A percentile compares a stretch with the other conserved stretches of the same genome.
These are phyloP conservation scores for Lachancea dasiensis DNA, from an alignment of 805 yeast species.

Conservation along the genomic window DNA sequence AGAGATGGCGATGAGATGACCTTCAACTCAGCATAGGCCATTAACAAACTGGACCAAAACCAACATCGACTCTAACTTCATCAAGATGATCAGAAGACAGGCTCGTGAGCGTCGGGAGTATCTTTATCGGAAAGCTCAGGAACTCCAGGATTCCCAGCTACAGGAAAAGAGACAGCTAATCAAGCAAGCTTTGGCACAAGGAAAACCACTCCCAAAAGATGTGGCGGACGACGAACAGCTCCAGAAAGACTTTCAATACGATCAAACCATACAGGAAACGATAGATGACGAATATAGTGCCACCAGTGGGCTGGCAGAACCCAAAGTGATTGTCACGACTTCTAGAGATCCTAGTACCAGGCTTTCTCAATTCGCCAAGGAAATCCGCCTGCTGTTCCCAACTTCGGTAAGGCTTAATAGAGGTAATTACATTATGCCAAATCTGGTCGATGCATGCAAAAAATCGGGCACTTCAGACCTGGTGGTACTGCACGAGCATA, in stretches of 20 bases:
- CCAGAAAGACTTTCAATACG: constrained; percentile 78
- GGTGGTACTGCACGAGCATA: constrained; percentile 84
- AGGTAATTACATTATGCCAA: constrained; percentile 86
- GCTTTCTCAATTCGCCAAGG: constrained; percentile 87
- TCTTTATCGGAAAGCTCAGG: constrained; percentile 79
- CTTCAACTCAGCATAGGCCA: too few species aligned
- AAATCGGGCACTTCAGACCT: constrained; percentile 78
- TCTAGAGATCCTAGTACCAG: constrained; percentile 86
- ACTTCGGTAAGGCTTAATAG: constrained; percentile 84
- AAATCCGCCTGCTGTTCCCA: constrained; percentile 82
- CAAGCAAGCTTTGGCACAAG: constrained; percentile 83
- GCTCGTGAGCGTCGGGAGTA: constrained; percentile 97
- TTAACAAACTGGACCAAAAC: too few species aligned
- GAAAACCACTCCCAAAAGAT: constrained; percentile 85
- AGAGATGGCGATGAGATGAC: constrained; percentile 13
- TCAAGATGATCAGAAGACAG: constrained; percentile 69
- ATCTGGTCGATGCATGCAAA: constrained; percentile 76
- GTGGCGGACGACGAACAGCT: constrained; percentile 79
- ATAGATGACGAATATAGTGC: constrained; percentile 92
- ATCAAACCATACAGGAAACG: constrained; percentile 59
- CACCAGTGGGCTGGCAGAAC: constrained; percentile 82
- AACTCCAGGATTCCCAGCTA: constrained; percentile 80
- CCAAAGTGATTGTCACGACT: constrained; percentile 87
- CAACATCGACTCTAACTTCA: too few species aligned
- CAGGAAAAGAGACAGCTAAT: constrained; percentile 83